Evolutionary conservation across 139 green algal genomes (phyloP).

Genomic region (Micractinium sp.): DNA sequence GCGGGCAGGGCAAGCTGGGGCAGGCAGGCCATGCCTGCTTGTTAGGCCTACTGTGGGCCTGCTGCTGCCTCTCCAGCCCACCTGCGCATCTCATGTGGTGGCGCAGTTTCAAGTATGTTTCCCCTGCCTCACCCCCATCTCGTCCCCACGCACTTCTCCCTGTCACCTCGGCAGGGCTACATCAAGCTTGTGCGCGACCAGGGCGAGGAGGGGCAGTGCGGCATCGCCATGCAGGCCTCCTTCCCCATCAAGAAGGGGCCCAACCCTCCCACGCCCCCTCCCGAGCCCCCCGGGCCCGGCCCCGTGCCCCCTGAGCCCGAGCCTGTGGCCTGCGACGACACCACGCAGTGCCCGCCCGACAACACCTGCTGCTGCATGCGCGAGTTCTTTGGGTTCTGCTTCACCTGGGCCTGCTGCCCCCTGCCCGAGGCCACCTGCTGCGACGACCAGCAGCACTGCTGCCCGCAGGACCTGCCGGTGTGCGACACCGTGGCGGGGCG

Average conservation of each 20-base stretch:
- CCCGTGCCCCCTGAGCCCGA: conserved; percentile 51
- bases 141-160: not conserved
- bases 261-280: conserved; percentile 63
- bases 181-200: conserved; percentile 66
- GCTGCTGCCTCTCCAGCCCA: not conserved
- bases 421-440: conserved; percentile 91
- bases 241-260: conserved; percentile 91
- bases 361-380: conserved; percentile 92
- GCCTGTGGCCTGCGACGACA: conserved; percentile 77
- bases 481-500: conserved; percentile 80
- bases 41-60: not conserved
- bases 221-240: conserved; percentile 86
- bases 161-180: conserved; percentile 73
- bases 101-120: not conserved
- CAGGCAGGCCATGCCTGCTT: too few relatives aligned
- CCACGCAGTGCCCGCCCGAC: conserved; percentile 66
- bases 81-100: not conserved
- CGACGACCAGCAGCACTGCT: conserved; percentile 95
- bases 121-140: not conserved
- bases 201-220: conserved; percentile 81
- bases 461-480: conserved; percentile 86
- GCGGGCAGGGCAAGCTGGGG: too few relatives aligned
- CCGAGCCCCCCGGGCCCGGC: conserved; percentile 40
- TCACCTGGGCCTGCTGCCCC: conserved; percentile 94
- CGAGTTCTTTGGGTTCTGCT: conserved; percentile 78